Percentiles rank a stretch among this genome's conserved stretches.
Conservation (phyloP, 2,329 filamentous ascomycete genomes). For the Diplodia scrobiculata region DNA sequence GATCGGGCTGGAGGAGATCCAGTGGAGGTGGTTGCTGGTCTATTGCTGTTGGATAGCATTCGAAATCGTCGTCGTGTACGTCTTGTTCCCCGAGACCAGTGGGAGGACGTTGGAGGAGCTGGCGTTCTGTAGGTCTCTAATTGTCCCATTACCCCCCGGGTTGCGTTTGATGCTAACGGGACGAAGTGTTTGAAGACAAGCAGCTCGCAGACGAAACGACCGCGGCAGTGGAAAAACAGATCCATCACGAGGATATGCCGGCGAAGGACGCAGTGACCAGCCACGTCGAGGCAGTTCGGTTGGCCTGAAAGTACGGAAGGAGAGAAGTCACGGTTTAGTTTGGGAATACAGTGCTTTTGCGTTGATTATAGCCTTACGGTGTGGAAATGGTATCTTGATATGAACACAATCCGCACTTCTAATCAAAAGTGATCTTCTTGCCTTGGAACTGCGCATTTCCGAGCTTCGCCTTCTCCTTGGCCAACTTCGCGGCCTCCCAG, state of each 20-base stretch:
- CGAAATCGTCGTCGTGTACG: constrained; percentile 45
- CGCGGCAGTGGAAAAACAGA: constrained; percentile 39
- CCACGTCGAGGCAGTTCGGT: constrained; percentile 16
- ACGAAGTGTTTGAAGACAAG: constrained; percentile 40
- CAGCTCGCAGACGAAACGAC: constrained; percentile 38
- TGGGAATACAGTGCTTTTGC: not conserved
- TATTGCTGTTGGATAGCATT: constrained; percentile 49
- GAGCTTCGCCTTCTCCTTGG: constrained; percentile 56
- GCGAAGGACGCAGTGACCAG: not conserved
- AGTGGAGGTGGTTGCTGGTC: constrained; percentile 47
- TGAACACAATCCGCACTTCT: constrained; percentile 27
- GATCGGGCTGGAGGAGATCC: constrained; percentile 58
- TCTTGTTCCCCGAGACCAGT: constrained; percentile 45
- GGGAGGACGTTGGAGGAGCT: constrained; percentile 51
- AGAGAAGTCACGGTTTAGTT: not conserved
- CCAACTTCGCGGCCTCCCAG: constrained; percentile 64
- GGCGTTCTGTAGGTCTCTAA: constrained; percentile 37
- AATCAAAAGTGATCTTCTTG: constrained; percentile 66
- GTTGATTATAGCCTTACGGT: not conserved
- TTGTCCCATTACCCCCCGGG: not conserved
- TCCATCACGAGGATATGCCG: constrained; percentile 35
- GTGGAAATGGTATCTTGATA: constrained; percentile 10
- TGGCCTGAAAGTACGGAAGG: not conserved
- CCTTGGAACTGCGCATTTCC: constrained; percentile 56
- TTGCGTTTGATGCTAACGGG: constrained; percentile 28